Evolutionary conservation across 768 basidiomycete genomes (phyloP).

Genomic region (Strobilomyces echinocephalus): DNA sequence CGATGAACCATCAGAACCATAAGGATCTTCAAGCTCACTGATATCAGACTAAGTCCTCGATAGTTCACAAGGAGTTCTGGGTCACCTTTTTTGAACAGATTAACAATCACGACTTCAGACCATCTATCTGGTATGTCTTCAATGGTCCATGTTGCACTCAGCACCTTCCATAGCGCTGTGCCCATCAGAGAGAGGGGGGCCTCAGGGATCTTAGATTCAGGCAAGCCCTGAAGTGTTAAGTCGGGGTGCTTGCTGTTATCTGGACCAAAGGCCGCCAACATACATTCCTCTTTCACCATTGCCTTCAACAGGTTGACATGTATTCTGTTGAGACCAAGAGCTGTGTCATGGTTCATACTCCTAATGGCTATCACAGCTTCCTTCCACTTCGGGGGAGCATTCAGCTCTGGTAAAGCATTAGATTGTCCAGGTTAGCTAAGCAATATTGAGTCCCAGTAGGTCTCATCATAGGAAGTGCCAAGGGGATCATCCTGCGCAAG

Average conservation of each 20-base stretch:
- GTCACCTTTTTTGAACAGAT: background rate
- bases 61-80: background rate
- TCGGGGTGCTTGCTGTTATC: no score
- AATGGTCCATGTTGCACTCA: background rate
- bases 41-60: background rate
- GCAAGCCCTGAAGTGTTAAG: no score
- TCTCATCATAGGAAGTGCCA: background rate
- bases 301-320: background rate
- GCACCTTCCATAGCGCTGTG: background rate
- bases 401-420: no score
- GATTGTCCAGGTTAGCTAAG: no score
- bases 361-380: background rate
- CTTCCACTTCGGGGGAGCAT: background rate
- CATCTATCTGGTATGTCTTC: background rate
- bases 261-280: background rate
- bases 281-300: background rate
- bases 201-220: no score
- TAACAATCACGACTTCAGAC: background rate
- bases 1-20: background rate
- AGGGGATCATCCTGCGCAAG: background rate
- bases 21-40: background rate
- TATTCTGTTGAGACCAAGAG: background rate
- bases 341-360: background rate
- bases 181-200: background rate
- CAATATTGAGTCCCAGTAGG: no score